Conservation (phyloP, 495 filamentous ascomycete species). For the Hypoxylon crocopeplum region DNA sequence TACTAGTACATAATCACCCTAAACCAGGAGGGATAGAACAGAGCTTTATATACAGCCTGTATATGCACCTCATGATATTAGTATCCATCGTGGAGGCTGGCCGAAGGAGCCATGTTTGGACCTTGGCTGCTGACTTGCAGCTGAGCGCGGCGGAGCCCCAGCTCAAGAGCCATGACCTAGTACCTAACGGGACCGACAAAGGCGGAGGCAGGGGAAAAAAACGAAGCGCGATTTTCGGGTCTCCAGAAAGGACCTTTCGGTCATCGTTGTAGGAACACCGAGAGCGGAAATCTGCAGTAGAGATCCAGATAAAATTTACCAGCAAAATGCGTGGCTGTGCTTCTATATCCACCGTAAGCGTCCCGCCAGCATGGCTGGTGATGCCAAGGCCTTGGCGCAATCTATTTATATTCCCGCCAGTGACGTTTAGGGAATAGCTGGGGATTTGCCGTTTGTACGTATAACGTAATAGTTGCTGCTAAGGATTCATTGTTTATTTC, state of each 20-base stretch:
- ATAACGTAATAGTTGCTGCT: too few species aligned
- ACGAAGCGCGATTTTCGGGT: too few species aligned
- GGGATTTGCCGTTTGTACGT: too few species aligned
- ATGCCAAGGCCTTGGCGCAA: slow-evolving; percentile 24
- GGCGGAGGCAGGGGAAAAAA: neutral
- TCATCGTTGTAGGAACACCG: too few species aligned
- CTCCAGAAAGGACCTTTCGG: too few species aligned
- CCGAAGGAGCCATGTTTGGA: slow-evolving; percentile 9
- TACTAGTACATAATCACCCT: slow-evolving; percentile 8
- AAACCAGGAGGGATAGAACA: neutral
- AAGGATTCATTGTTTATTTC: too few species aligned
- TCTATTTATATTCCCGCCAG: slow-evolving; percentile 25
- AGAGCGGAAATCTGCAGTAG: neutral
- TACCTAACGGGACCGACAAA: slow-evolving; percentile 2
- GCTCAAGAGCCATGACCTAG: too few species aligned
- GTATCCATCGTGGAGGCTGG: slow-evolving; percentile 3
- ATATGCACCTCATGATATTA: slow-evolving; percentile 20
- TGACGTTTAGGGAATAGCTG: too few species aligned
- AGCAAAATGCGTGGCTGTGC: slow-evolving; percentile 26
- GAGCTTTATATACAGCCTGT: too few species aligned
- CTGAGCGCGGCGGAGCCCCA: slow-evolving; percentile 12
- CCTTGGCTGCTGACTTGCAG: slow-evolving; percentile 26
- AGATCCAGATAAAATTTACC: slow-evolving; percentile 6
- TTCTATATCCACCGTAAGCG: neutral
- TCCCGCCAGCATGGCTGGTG: slow-evolving; percentile 18